phyloP scores from a whole-genome alignment of 305 asterid genomes.

The Plantago coronopus region DNA sequence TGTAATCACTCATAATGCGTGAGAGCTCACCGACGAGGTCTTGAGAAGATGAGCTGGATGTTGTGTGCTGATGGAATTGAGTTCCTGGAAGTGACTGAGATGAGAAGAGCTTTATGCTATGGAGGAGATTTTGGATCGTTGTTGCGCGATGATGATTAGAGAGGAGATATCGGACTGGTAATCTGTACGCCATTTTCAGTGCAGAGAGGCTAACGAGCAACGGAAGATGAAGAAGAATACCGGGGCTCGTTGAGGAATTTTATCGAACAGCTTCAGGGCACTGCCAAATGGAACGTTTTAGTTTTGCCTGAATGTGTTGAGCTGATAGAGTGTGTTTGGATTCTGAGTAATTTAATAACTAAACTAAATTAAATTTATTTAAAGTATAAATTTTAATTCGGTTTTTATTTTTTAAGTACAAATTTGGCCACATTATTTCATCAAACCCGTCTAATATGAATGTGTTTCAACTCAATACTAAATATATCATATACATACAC shows the following conservation, averaged over 20 bases:
- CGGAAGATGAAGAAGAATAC: no score
- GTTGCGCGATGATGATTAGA: slow-evolving; percentile 3
- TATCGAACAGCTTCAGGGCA: neutral
- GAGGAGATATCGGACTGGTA: slow-evolving; percentile 22
- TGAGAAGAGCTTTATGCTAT: slow-evolving; percentile 15
- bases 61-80: slow-evolving; percentile 1
- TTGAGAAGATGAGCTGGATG: slow-evolving; percentile 31
- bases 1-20: slow-evolving; percentile 73
- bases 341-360: no score
- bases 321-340: no score
- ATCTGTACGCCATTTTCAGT: slow-evolving; percentile 35
- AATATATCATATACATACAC: no score
- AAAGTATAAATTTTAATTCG: no score
- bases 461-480: no score
- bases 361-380: no score
- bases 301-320: no score
- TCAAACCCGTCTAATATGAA: no score
- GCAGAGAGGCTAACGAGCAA: neutral
- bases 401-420: no score
- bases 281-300: neutral
- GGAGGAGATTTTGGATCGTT: slow-evolving; percentile 14
- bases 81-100: slow-evolving; percentile 21
- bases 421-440: no score
- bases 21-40: slow-evolving; percentile 70
- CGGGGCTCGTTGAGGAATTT: neutral